Evolutionary conservation across 1,284 basidiomycete species (phyloP).

Genomic region (Exobasidium cylindrosporum): DNA sequence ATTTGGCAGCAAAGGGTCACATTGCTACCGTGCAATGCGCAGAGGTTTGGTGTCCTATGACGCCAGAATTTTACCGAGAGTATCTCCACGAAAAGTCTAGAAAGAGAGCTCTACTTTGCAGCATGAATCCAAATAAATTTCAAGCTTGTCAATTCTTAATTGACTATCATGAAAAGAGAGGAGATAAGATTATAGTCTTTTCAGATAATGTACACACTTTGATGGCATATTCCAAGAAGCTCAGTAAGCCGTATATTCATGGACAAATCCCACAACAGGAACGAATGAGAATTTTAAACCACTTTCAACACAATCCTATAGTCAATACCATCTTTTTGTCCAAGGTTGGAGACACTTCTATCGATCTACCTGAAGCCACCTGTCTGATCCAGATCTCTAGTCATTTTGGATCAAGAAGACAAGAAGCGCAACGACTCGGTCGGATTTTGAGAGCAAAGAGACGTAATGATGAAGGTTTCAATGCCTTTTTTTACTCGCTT

Average conservation of each 20-base stretch:
- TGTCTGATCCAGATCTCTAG: slow-evolving; percentile 99
- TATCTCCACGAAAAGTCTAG: slow-evolving; percentile 88
- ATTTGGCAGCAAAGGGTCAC: slow-evolving; percentile 96
- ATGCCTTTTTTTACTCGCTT: slow-evolving; percentile 98
- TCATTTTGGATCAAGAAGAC: slow-evolving; percentile 95
- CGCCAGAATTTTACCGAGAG: slow-evolving; percentile 98
- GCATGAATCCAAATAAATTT: slow-evolving; percentile 99
- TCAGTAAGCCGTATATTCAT: slow-evolving; percentile 93
- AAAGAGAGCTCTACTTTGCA: slow-evolving; percentile 93
- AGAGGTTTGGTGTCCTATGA: slow-evolving; percentile 99
- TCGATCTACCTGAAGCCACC: slow-evolving; percentile 97
- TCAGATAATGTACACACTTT: slow-evolving; percentile 97
- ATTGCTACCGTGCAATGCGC: slow-evolving; percentile 96
- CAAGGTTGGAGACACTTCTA: slow-evolving; percentile 98
- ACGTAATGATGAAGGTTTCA: slow-evolving; percentile 98
- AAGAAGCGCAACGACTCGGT: slow-evolving; percentile 95
- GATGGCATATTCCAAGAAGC: slow-evolving; percentile 92
- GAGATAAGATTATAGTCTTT: slow-evolving; percentile 99
- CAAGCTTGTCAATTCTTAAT: slow-evolving; percentile 99
- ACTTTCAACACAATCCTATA: slow-evolving; percentile 88
- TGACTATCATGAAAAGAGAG: slow-evolving; percentile 94
- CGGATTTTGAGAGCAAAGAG: slow-evolving; percentile 90
- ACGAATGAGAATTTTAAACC: slow-evolving; percentile 87
- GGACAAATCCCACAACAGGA: slow-evolving; percentile 94
- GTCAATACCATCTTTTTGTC: slow-evolving; percentile 99